Percentiles rank a stretch among this genome's conserved stretches.
Evolutionary conservation across 139 green algal species (phyloP).

Genomic region (Chlamydomonas incerta): DNA sequence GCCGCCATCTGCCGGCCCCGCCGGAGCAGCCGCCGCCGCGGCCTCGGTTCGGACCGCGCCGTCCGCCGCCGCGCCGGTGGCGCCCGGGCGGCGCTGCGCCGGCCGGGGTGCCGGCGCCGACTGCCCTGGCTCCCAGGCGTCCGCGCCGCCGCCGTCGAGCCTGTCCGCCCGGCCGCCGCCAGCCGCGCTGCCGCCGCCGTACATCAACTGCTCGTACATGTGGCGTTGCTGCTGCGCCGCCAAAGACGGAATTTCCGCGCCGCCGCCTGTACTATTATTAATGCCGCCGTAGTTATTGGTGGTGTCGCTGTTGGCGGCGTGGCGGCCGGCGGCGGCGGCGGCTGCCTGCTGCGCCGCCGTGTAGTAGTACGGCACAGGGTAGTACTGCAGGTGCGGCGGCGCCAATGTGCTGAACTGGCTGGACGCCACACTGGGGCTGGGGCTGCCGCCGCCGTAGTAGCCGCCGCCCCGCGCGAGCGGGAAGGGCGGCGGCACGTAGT

Average conservation of each 20-base stretch:
- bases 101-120: background rate
- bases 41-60: too few species aligned
- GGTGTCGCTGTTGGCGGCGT: background rate
- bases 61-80: too few species aligned
- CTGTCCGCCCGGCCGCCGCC: background rate
- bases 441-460: background rate
- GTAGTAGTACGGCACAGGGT: conserved; percentile 27
- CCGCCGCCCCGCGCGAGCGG: too few species aligned
- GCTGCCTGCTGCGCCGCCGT: conserved; percentile 22
- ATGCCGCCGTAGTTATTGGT: too few species aligned
- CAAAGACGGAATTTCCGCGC: too few species aligned
- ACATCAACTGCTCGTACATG: background rate
- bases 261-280: too few species aligned
- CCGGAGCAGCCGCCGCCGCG: background rate
- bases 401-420: conserved; percentile 27
- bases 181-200: background rate
- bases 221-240: background rate
- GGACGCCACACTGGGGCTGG: conserved; percentile 30
- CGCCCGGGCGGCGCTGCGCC: too few species aligned
- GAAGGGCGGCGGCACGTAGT: too few species aligned
- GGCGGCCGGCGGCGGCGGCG: background rate
- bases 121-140: background rate
- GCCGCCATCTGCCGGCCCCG: background rate
- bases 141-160: too few species aligned
- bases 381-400: conserved; percentile 39